phyloP scores from a whole-genome alignment of 2,329 filamentous ascomycete species.

The Pseudogymnoascus sp. region DNA sequence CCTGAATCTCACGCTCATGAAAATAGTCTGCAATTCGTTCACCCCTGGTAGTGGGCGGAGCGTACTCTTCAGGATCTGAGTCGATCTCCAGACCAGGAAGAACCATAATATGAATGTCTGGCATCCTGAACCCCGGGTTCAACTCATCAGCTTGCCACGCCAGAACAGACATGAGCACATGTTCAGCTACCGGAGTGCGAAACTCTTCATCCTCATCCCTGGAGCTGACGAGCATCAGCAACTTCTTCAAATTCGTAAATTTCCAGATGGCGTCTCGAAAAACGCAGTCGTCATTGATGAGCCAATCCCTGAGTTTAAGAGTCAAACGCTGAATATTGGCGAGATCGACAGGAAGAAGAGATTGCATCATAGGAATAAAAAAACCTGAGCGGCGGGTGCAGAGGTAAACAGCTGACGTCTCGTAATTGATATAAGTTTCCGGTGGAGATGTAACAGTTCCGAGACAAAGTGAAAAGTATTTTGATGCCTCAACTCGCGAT shows the following conservation, averaged over 20 bases:
- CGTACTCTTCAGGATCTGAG: conserved; percentile 1
- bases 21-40: background rate
- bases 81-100: background rate
- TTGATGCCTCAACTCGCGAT: background rate
- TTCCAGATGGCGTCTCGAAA: conserved; percentile 3
- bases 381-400: background rate
- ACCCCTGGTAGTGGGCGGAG: background rate
- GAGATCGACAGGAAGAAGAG: background rate
- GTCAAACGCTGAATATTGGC: background rate
- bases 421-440: background rate
- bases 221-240: background rate
- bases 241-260: background rate
- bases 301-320: background rate
- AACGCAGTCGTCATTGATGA: background rate
- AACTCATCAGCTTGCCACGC: background rate
- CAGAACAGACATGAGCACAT: background rate
- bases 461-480: background rate
- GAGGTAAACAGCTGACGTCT: background rate
- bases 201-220: background rate
- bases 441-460: background rate
- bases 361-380: background rate
- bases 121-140: background rate
- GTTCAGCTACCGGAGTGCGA: background rate
- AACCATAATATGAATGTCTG: background rate
- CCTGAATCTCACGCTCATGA: background rate